These are phyloP conservation scores for Artemisia tridentata DNA, from an alignment of 129 eudicot genomes.

Conservation along the genomic window DNA sequence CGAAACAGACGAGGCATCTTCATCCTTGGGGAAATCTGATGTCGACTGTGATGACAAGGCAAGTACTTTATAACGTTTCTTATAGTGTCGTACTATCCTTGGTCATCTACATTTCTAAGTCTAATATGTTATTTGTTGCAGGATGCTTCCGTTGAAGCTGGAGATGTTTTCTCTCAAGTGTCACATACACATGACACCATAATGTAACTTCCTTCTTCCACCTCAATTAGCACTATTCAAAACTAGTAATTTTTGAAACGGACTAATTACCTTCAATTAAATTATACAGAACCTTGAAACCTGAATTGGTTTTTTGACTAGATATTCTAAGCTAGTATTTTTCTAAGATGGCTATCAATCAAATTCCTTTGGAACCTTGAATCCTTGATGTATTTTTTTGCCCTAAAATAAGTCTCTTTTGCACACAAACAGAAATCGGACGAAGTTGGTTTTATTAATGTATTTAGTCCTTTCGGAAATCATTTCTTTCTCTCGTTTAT, in stretches of 20 bases:
- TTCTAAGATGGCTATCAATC: too few species aligned
- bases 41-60: slow-evolving; percentile 51
- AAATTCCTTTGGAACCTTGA: too few species aligned
- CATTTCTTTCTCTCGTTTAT: slow-evolving; percentile 3
- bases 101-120: neutral
- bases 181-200: slow-evolving; percentile 63
- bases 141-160: slow-evolving; percentile 42
- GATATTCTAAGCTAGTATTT: too few species aligned
- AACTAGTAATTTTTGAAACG: neutral
- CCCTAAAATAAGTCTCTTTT: too few species aligned
- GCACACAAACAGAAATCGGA: too few species aligned
- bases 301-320: too few species aligned
- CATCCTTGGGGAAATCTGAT: slow-evolving; percentile 24
- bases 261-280: too few species aligned
- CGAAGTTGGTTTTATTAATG: too few species aligned
- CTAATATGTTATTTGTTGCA: slow-evolving; percentile 20
- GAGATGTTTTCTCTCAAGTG: slow-evolving; percentile 54
- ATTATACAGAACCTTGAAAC: too few species aligned
- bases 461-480: neutral
- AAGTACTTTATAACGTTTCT: slow-evolving; percentile 20
- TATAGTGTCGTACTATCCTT: neutral
- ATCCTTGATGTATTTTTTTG: too few species aligned
- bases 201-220: slow-evolving; percentile 43
- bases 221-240: neutral
- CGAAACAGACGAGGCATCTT: slow-evolving; percentile 24